phyloP scores from a whole-genome alignment of 176 grass and related monocot species.

The Juncus inflexus region DNA sequence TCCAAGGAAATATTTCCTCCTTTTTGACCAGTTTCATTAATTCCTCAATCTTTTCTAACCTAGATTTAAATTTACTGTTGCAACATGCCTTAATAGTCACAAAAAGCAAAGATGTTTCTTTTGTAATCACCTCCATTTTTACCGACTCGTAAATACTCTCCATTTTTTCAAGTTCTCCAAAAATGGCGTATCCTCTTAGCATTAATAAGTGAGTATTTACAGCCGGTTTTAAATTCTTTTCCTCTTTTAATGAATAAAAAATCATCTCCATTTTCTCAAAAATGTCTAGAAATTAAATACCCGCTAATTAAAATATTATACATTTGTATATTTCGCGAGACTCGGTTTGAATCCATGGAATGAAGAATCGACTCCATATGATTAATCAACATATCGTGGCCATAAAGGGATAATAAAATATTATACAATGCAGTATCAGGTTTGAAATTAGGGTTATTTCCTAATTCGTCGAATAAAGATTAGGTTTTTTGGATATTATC shows the following conservation, averaged over 20 bases:
- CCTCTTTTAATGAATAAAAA: constrained; percentile 23
- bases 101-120: constrained; percentile 18
- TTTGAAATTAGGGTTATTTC: constrained; percentile 16
- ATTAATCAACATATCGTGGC: constrained; percentile 26
- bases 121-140: constrained; percentile 22
- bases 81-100: constrained; percentile 40
- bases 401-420: constrained; percentile 42
- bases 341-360: constrained; percentile 27
- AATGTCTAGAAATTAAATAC: constrained; percentile 35
- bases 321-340: constrained; percentile 26
- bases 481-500: constrained; percentile 14
- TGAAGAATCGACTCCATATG: constrained; percentile 38
- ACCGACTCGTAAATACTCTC: constrained; percentile 38
- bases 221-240: constrained; percentile 27
- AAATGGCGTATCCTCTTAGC: constrained; percentile 40
- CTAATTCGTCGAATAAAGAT: constrained; percentile 31
- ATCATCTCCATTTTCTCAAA: constrained; percentile 34
- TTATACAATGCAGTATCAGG: constrained; percentile 36
- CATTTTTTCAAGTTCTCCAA: constrained; percentile 37
- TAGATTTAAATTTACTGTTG: constrained; percentile 13
- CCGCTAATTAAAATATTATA: constrained; percentile 37
- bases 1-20: constrained; percentile 33
- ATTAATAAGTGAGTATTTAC: constrained; percentile 28
- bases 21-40: constrained; percentile 30
- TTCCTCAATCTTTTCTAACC: constrained; percentile 32